Base-by-base conservation (phyloP, 768 basidiomycete genomes). In the Brasilioporus rufonigricans region DNA sequence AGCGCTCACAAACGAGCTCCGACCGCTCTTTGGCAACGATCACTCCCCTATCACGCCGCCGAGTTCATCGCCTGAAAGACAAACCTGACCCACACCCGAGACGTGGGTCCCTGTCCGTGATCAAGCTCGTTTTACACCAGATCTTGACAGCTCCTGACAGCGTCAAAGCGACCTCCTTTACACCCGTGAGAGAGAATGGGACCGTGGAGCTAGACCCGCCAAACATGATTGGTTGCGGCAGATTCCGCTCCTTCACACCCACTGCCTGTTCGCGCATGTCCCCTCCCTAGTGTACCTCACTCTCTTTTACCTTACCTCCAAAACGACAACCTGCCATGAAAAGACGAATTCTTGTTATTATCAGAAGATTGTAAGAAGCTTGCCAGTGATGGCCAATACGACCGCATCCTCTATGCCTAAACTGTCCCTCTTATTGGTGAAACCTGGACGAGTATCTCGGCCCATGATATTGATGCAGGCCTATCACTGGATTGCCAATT, bases 341-440 rank as follows among this genome's bases (percentile, higher is more conserved):
- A 85, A 57, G 84, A 85, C 56, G 96, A 99, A 74, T 87, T 85
- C 80, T 77, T 96, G 50, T 96, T 98, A 74, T 89, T 91, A 12
- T 83, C 74, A 24, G 95, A 92, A 63, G 93, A 99, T 68, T 85
- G 96, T 67, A 85, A 84, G 80, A 98, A 98, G 74, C 86, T 99
- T n/a, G n/a, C n/a, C n/a, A n/a, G n/a, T 18, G 96, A 91, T 62
- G 94, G 95, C 45, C 84, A 98, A 77, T 99, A 98, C 77, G 97
- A 98, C 73, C 94, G 95, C 72, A 98, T 96, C 60, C 84, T 95
- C 53, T 95, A 93, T 66, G 93, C 96, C 2, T 98, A 96, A 91
- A 89, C 43, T 99, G 96, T 81, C 96, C 96, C 5, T 90, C 87
- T 29, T 97, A 98, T 75, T 98, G 96, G 96, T 98, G 96, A 96